These are phyloP conservation scores for Cytospora paraplurivora DNA, from an alignment of 2,329 filamentous ascomycete species.

Conservation along the genomic window DNA sequence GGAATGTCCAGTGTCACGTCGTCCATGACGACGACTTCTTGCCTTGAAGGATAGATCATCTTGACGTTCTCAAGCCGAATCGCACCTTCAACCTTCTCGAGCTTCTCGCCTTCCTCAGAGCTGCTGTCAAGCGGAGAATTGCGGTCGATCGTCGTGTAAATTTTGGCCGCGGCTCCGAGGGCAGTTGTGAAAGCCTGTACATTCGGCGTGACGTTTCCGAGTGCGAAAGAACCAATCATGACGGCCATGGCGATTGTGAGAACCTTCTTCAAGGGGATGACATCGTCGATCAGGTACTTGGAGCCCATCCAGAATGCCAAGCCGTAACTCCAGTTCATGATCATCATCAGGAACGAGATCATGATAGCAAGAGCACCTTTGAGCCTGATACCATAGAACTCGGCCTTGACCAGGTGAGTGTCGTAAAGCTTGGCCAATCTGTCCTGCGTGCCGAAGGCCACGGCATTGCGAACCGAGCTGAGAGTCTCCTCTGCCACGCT, in stretches of 20 bases:
- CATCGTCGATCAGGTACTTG: conserved; percentile 67
- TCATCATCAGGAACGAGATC: conserved; percentile 79
- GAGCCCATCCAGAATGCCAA: conserved; percentile 89
- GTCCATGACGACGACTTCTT: conserved; percentile 87
- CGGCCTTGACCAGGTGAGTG: conserved; percentile 69
- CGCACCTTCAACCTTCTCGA: conserved; percentile 72
- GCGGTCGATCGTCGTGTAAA: conserved; percentile 92
- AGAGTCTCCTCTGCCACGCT: conserved; percentile 93
- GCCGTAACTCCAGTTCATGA: conserved; percentile 85
- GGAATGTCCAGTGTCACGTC: conserved; percentile 78
- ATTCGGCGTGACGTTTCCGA: conserved; percentile 87
- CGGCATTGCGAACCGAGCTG: conserved; percentile 87
- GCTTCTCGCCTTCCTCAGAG: conserved; percentile 68
- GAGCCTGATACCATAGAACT: conserved; percentile 74
- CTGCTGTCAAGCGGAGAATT: conserved; percentile 80
- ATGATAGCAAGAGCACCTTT: conserved; percentile 75
- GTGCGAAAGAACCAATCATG: conserved; percentile 89
- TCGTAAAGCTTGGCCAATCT: conserved; percentile 89
- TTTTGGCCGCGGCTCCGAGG: conserved; percentile 83
- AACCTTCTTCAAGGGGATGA: conserved; percentile 68
- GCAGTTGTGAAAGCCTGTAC: conserved; percentile 83
- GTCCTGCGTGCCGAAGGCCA: conserved; percentile 91
- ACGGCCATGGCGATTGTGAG: conserved; percentile 87
- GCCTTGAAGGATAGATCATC: conserved; percentile 92
- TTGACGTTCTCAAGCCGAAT: conserved; percentile 82